Evolutionary conservation across 2,329 filamentous ascomycete genomes (phyloP), one percentile per base, ranked within the genome.

Genomic region (Penicillium sp.): DNA sequence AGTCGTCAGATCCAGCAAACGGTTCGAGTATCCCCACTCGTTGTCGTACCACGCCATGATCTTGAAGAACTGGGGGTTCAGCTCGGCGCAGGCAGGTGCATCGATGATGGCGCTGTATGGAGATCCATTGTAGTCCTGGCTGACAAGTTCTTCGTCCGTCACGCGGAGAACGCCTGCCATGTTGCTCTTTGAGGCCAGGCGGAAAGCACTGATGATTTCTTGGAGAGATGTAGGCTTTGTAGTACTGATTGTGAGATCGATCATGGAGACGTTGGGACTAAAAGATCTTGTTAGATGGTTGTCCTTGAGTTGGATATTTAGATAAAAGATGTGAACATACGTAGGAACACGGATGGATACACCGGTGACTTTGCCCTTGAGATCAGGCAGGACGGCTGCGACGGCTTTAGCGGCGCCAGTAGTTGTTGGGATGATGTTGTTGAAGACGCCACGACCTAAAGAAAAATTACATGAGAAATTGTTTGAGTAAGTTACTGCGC

Each of bases 321-420:
- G 7, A 21, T 17, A 15, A n/a, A n/a, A n/a, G 5, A 15, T 32
- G 17, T 7, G 17, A 8, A 46, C 65, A 55, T 51, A 67, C 65
- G 91, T 96, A 64, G 91, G 91, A 49, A 96, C 91, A 84, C 91
- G 91, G 85, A 96, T 91, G 63, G 91, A 86, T 88, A 96, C 95
- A 80, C 91, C 91, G 58, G 91, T 96, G 62, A 96, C 89, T 85
- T 96, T 96, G 82, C 91, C 91, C 79, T 95, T 94, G 67, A 96
- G 84, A 66, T 84, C 83, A 63, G 91, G 91, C 68, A 96, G 94
- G 80, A 96, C 91, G 83, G 96, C 94, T 79, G 91, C 91, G 78
- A 96, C 90, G 69, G 91, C 91, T 87, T 96, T 96, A 73, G 91
- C 91, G 75, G 91, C 91, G 83, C 91, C 91, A 57, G 91, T 96